Base-by-base conservation (phyloP, 805 yeast genomes). In the Saturnispora gosingensis region DNA sequence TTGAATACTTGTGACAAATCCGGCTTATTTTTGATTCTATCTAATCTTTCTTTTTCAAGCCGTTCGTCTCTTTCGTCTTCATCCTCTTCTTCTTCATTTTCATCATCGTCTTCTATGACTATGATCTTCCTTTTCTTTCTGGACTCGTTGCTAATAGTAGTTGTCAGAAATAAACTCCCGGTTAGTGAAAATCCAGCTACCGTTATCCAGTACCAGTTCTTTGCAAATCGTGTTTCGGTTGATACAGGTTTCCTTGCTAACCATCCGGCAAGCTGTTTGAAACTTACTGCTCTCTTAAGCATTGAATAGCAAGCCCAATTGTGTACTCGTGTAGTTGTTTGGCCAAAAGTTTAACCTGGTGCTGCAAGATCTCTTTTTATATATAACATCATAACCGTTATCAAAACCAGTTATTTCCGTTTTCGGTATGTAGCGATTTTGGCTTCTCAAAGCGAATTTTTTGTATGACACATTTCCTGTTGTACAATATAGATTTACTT, bases 1-100 rank as follows among this genome's bases (percentile, higher is more conserved):
- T 88, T 89, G 64, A 82, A 80, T 51, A 90, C 78, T 55, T 77
- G 81, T 8, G 78, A 70, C 24, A 90, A 63, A 22, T 81, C 81
- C 3, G 97, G 97, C 67, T 80, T 81, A 50, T 72, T 69, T 20
- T 54, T 56, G 5, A 52, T 64, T 44, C 64, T 58, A 38, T 66
- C 72, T 38, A 67, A 62, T 53, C 81, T 67, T 43, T 68, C 70
- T 11, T 61, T 56, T 54, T 77, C 82, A 46, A 54, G 43, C 9
- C 65, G 62, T 40, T 65, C 71, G 27, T 62, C 59, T 13, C 55
- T 58, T 34, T 54, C 60, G 25, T 59, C 60, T 13, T 58, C 66
- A 20, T 58, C 59, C 22, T 60, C 66, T 8, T 59, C 63, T 1
- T 59, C 57, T 0, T 55, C 59, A 0, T 59, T 58, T 53, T 63